Evolutionary conservation across 1,139 yeast species (phyloP).

Genomic region (Candida sp.): DNA sequence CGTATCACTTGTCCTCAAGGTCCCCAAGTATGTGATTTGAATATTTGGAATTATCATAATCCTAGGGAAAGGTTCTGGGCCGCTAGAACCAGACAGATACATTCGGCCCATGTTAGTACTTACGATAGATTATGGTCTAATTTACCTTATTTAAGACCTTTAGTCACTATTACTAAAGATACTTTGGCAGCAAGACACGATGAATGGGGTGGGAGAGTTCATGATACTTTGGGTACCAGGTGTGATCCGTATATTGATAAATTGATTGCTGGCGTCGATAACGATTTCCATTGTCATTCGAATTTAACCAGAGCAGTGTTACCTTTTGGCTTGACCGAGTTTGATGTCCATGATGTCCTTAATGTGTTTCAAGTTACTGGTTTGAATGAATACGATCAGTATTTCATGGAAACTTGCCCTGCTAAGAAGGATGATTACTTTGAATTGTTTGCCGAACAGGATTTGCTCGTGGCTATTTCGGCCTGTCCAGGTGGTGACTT

Average conservation of each 20-base stretch:
- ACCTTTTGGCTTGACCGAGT: constrained; percentile 60
- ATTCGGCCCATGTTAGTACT: constrained; percentile 62
- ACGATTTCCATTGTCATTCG: constrained; percentile 66
- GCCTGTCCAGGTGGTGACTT: constrained; percentile 75
- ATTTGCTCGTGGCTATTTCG: constrained; percentile 59
- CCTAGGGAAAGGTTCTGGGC: constrained; percentile 71
- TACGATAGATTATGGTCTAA: constrained; percentile 64
- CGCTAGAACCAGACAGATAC: constrained; percentile 63
- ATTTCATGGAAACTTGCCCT: constrained; percentile 70
- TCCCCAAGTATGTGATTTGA: constrained; percentile 68
- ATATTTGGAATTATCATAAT: constrained; percentile 58
- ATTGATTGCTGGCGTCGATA: constrained; percentile 59
- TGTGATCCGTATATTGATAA: constrained; percentile 71
- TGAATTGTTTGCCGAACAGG: constrained; percentile 67
- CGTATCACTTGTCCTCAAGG: constrained; percentile 65
- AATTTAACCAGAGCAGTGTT: constrained; percentile 57
- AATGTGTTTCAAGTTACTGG: constrained; percentile 73
- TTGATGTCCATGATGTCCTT: constrained; percentile 66
- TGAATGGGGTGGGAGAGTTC: constrained; percentile 65
- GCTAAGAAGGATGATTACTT: constrained; percentile 56
- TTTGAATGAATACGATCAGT: constrained; percentile 59
- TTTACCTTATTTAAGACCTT: constrained; percentile 59
- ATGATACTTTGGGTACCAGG: constrained; percentile 64
- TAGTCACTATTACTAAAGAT: constrained; percentile 62
- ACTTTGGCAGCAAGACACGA: constrained; percentile 54